phyloP scores from a whole-genome alignment of 768 basidiomycete species.

The Tricholoma hemisulphureum region DNA sequence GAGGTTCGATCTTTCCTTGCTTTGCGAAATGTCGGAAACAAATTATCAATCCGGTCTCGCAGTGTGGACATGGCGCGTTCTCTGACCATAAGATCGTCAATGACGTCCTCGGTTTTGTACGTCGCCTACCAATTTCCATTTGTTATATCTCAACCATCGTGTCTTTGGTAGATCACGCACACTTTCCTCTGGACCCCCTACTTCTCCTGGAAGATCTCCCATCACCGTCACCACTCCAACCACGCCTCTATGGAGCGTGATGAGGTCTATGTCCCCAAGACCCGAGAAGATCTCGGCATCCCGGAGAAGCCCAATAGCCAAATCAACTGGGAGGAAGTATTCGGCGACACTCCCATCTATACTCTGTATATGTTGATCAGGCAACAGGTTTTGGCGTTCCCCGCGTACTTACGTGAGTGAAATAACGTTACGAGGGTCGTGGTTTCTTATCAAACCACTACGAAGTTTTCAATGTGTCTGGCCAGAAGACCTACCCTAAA shows the following conservation, averaged over 20 bases:
- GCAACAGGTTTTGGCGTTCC: conserved; percentile 59
- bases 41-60: conserved; percentile 2
- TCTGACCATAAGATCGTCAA: conserved; percentile 48
- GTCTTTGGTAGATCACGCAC: conserved; percentile 37
- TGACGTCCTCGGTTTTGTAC: conserved; percentile 50
- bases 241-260: conserved; percentile 55
- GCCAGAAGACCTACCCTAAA: conserved; percentile 56
- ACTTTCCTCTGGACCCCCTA: conserved; percentile 52
- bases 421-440: not conserved
- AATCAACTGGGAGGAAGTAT: conserved; percentile 52
- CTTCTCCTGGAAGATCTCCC: conserved; percentile 55
- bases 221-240: conserved; percentile 51
- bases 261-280: conserved; percentile 62
- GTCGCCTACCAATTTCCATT: conserved; percentile 17
- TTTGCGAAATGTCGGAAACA: not conserved
- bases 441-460: not conserved
- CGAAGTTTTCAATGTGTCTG: conserved; percentile 56
- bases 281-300: conserved; percentile 52
- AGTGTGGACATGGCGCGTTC: conserved; percentile 61
- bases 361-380: conserved; percentile 54
- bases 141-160: conserved; percentile 3
- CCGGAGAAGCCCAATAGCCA: conserved; percentile 35
- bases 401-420: conserved; percentile 55
- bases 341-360: conserved; percentile 62
- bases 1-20: conserved; percentile 34